phyloP scores from a whole-genome alignment of 176 grass and related monocot species.

The Olyra latifolia region DNA sequence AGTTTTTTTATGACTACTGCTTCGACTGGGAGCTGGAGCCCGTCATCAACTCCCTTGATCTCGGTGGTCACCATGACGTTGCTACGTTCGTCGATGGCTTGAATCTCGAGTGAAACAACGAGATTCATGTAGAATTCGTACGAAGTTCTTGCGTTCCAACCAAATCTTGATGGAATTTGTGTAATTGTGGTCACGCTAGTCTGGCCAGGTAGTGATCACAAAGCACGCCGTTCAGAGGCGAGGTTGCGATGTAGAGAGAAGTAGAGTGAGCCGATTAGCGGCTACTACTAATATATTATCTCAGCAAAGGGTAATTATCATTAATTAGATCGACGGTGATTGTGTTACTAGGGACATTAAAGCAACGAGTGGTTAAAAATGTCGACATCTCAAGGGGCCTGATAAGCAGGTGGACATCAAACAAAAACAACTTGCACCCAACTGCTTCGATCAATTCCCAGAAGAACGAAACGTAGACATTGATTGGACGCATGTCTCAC shows the following conservation, averaged over 20 bases:
- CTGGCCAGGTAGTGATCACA: not conserved
- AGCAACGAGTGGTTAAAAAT: not conserved
- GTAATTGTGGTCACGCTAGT: not conserved
- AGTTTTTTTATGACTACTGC: conserved; percentile 26
- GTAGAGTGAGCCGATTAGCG: not conserved
- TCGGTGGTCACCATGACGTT: not conserved
- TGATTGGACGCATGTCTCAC: not conserved
- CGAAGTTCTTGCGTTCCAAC: not conserved
- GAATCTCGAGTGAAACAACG: not conserved
- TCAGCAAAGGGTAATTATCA: not conserved
- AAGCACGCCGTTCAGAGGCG: not conserved
- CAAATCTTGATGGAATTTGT: not conserved
- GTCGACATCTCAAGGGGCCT: not conserved
- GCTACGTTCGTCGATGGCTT: not conserved
- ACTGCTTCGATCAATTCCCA: not conserved
- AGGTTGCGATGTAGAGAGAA: not conserved
- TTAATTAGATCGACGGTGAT: not conserved
- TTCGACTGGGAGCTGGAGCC: conserved; percentile 39
- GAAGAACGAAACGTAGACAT: not conserved
- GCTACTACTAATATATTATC: not conserved
- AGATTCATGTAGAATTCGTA: not conserved
- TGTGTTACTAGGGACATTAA: not conserved
- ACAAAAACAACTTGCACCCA: not conserved
- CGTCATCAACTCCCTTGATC: conserved; percentile 4
- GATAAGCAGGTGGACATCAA: not conserved